A percentile compares a stretch with the other conserved stretches of the same genome.
Conservation (phyloP, 257 asterid genomes). For the Solanum dulcamara region DNA sequence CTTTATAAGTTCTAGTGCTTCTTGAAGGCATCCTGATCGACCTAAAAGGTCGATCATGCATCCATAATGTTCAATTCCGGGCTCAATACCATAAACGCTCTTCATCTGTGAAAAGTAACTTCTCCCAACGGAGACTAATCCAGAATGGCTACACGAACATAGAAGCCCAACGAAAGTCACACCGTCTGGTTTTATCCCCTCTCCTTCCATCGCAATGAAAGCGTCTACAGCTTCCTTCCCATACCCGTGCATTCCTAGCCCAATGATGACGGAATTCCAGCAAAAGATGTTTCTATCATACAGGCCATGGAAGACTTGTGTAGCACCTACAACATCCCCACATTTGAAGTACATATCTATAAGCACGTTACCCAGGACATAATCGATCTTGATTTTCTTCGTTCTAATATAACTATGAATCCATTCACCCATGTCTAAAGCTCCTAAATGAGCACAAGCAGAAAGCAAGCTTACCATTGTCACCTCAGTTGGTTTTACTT, state of each 20-base stretch:
- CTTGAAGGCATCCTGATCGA: conserved; percentile 20
- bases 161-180: conserved; percentile 21
- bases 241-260: conserved; percentile 19
- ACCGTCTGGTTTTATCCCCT: conserved; percentile 19
- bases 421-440: conserved; percentile 26
- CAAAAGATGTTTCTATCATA: conserved; percentile 13
- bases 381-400: conserved; percentile 12
- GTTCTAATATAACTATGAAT: conserved; percentile 11
- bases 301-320: conserved; percentile 21
- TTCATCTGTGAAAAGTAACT: conserved; percentile 14
- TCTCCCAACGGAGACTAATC: conserved; percentile 17
- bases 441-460: conserved; percentile 26
- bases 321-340: conserved; percentile 17
- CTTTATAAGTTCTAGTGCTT: conserved; percentile 18
- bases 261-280: conserved; percentile 21
- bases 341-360: conserved; percentile 29
- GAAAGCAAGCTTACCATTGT: conserved; percentile 22
- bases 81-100: conserved; percentile 12
- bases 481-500: conserved; percentile 17
- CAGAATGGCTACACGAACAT: conserved; percentile 21
- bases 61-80: conserved; percentile 27
- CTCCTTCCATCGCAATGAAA: conserved; percentile 15
- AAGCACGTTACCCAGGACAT: conserved; percentile 18
- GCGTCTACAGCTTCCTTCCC: conserved; percentile 18
- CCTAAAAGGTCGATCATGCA: conserved; percentile 28